phyloP scores from a whole-genome alignment of 1,284 basidiomycete genomes.

The Cryptococcus sp. region DNA sequence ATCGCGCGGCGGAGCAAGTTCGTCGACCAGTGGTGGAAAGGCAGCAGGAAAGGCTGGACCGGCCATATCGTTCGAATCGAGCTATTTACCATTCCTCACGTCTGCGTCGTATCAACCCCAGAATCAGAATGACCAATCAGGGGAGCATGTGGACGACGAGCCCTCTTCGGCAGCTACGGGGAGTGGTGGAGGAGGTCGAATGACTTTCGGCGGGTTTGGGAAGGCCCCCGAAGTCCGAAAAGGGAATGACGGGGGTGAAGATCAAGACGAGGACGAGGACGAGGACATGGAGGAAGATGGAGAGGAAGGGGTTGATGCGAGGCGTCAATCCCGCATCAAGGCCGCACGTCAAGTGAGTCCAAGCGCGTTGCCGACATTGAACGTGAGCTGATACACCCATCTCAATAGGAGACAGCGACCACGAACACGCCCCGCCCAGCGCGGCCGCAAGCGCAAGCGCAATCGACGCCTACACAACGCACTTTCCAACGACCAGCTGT shows the following conservation, averaged over 20 bases:
- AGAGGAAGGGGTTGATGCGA: neutral
- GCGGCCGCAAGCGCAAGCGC: too few relatives aligned
- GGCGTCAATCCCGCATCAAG: constrained; percentile 10
- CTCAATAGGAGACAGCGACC: neutral
- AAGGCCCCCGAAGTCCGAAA: neutral
- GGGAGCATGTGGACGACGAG: neutral
- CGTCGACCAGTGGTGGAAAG: neutral
- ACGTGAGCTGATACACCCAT: constrained; percentile 2
- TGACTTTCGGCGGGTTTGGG: constrained; percentile 2
- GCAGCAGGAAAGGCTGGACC: neutral
- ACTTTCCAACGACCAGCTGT: constrained; percentile 9
- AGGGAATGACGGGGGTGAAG: neutral
- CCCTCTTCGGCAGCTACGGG: neutral
- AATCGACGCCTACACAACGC: neutral
- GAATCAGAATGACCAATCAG: neutral
- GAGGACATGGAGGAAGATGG: constrained; percentile 4
- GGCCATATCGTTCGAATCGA: constrained; percentile 29
- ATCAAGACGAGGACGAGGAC: constrained; percentile 1
- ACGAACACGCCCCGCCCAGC: neutral
- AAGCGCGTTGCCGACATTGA: neutral
- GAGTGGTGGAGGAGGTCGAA: neutral
- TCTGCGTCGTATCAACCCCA: neutral
- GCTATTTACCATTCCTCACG: constrained; percentile 36
- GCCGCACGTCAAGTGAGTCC: constrained; percentile 8
- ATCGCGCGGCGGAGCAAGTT: neutral